Evolutionary conservation across 129 eudicot genomes (phyloP), one percentile per base, ranked within the genome.

Genomic region (Logfia minima): DNA sequence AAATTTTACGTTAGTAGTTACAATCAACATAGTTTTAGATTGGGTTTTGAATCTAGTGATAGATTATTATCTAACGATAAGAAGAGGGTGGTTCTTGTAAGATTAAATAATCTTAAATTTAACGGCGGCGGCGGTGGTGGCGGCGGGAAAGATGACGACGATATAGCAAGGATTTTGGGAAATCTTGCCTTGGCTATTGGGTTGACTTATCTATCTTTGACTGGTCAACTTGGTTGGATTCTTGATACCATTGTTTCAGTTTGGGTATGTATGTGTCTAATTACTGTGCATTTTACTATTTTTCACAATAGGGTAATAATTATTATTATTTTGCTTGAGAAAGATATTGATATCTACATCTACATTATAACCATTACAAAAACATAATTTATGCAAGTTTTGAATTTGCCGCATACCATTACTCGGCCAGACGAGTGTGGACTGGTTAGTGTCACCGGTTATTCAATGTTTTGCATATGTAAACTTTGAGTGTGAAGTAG

Each of bases 201-300:
- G 2, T 83, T 94, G 81, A 89, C 93, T 83, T 91, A 87, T 82
- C 96, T 94, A 59, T 65, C 99, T 67, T 11, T 87, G 75, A 94
- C 86, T 79, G 99, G 93, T 18, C 96, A 94, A 74, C 86, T 94
- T 39, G 97, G 97, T 72, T 94, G 99, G 99, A 79, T 94, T 71
- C 83, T 94, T 63, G 99, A 94, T 84, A 84, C 96, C 64, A 80
- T 94, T 85, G 88, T 94, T 69, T 89, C 96, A 11, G 24, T 94
- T 83, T 85, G 96, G 99, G 99, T 94, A 89, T 56, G 31, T 43
- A 16, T 63, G 52, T 78, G 23, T 72, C 17, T 68, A 10, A 53
- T 71, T 19, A 63, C 0, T 11, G 0, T 4, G 52, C 39, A 34
- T 59, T 60, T 43, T 76, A 45, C 18, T 56, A 32, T 11, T 1